Percentiles rank a stretch among this genome's conserved stretches.
Conservation (phyloP, 176 grass and related monocot genomes). For the Oryza brachyantha region DNA sequence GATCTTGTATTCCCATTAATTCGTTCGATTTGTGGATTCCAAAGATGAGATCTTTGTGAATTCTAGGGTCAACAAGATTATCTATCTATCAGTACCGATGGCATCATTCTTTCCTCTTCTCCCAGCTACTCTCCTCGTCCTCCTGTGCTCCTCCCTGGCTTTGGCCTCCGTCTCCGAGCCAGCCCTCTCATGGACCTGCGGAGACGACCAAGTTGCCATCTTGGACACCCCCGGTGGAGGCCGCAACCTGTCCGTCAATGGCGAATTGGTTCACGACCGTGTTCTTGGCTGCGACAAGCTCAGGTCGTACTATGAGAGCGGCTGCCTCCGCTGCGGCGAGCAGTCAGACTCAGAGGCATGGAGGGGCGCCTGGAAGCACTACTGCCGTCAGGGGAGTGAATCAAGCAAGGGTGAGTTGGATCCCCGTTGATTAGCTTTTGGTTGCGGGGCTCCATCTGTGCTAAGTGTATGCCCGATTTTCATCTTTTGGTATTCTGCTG, state of each 20-base stretch:
- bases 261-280: conserved; percentile 49
- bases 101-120: conserved; percentile 25
- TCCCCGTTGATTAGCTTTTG: not conserved
- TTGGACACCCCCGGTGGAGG: conserved; percentile 40
- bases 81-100: conserved; percentile 22
- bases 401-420: conserved; percentile 43
- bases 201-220: conserved; percentile 49
- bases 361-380: conserved; percentile 43
- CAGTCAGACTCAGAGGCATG: conserved; percentile 27
- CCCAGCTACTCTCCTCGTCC: conserved; percentile 35
- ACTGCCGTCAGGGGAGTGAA: conserved; percentile 43
- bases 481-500: not conserved
- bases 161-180: conserved; percentile 28
- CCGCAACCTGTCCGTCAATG: conserved; percentile 53
- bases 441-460: not conserved
- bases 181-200: conserved; percentile 49
- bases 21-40: not conserved
- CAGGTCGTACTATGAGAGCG: conserved; percentile 50
- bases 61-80: not conserved
- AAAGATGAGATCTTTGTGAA: conserved; percentile 23
- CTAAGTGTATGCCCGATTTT: not conserved
- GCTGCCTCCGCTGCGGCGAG: conserved; percentile 60
- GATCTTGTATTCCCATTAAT: not conserved
- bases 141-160: conserved; percentile 42
- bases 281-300: conserved; percentile 62